phyloP scores from a whole-genome alignment of 2,329 filamentous ascomycete species.

The Cordyceps javanica region DNA sequence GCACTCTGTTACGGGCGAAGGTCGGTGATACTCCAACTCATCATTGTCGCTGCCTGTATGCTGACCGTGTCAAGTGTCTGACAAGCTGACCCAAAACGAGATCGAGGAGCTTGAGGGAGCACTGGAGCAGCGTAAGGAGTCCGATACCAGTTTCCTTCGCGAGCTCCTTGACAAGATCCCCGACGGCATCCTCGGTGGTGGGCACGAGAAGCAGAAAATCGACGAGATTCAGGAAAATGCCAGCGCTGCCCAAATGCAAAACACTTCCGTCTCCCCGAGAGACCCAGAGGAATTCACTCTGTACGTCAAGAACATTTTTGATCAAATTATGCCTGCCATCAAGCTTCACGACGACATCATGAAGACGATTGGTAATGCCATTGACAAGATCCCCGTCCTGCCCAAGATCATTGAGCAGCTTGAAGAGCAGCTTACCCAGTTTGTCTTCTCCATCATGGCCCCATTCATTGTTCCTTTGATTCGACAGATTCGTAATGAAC shows the following conservation, averaged over 20 bases:
- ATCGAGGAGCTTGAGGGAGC: slow-evolving; percentile 83
- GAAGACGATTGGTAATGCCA: slow-evolving; percentile 67
- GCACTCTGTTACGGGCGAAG: slow-evolving; percentile 72
- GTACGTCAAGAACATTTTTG: slow-evolving; percentile 67
- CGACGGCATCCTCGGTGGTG: slow-evolving; percentile 68
- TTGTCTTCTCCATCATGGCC: slow-evolving; percentile 86
- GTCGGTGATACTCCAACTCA: slow-evolving; percentile 27
- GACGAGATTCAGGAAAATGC: slow-evolving; percentile 76
- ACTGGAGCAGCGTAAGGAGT: slow-evolving; percentile 57
- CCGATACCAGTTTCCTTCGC: slow-evolving; percentile 68
- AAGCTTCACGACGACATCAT: slow-evolving; percentile 88
- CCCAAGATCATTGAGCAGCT: slow-evolving; percentile 81
- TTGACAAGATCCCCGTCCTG: slow-evolving; percentile 80
- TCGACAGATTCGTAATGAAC: slow-evolving; percentile 77
- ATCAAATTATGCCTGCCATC: slow-evolving; percentile 82
- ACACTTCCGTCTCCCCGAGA: slow-evolving; percentile 66
- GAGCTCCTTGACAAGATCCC: slow-evolving; percentile 78
- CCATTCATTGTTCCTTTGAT: slow-evolving; percentile 85
- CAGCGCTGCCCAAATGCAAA: slow-evolving; percentile 66
- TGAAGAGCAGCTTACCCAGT: slow-evolving; percentile 80
- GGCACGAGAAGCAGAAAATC: slow-evolving; percentile 68
- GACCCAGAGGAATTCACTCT: slow-evolving; percentile 77
- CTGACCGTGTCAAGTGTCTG: slow-evolving; percentile 52
- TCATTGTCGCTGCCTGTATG: background rate
- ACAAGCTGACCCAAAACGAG: slow-evolving; percentile 88